phyloP scores from a whole-genome alignment of 2,329 filamentous ascomycete genomes.

The Chaetomiaceae sp. region DNA sequence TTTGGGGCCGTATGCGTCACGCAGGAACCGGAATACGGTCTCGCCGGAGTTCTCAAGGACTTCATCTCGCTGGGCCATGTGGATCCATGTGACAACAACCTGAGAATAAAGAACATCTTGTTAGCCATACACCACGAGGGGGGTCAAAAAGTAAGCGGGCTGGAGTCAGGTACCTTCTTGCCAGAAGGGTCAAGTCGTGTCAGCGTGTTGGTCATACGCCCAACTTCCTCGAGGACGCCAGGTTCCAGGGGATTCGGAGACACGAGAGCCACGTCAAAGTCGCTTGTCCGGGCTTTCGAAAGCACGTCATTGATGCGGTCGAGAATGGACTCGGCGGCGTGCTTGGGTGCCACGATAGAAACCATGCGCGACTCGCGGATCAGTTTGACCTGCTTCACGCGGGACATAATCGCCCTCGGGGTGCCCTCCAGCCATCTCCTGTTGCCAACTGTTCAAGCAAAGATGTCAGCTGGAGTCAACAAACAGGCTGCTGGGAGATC shows the following conservation, averaged over 20 bases:
- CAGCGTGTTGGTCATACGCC: constrained; percentile 37
- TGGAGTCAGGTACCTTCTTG: constrained; percentile 20
- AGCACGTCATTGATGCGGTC: constrained; percentile 33
- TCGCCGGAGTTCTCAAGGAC: constrained; percentile 40
- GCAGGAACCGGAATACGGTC: constrained; percentile 43
- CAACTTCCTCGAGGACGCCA: constrained; percentile 34
- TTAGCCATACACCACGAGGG: neutral
- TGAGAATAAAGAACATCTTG: constrained; percentile 4
- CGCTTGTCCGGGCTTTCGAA: constrained; percentile 22
- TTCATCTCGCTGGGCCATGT: constrained; percentile 24
- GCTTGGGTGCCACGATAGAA: constrained; percentile 35
- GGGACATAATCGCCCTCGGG: constrained; percentile 29
- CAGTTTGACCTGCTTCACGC: constrained; percentile 38
- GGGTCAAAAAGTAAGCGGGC: neutral
- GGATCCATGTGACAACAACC: constrained; percentile 42
- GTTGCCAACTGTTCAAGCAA: constrained; percentile 30
- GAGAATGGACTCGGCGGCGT: constrained; percentile 35
- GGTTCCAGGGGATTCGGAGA: constrained; percentile 24
- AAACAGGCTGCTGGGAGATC: neutral
- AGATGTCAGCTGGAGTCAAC: constrained; percentile 8
- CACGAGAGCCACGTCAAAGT: constrained; percentile 28
- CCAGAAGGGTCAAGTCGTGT: constrained; percentile 32
- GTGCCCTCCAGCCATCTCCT: constrained; percentile 34
- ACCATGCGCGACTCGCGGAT: constrained; percentile 29
- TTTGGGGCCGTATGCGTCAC: constrained; percentile 31